Evolutionary conservation across 805 yeast species (phyloP), one percentile per base, ranked within the genome.

Genomic region (Spathaspora passalidarum): DNA sequence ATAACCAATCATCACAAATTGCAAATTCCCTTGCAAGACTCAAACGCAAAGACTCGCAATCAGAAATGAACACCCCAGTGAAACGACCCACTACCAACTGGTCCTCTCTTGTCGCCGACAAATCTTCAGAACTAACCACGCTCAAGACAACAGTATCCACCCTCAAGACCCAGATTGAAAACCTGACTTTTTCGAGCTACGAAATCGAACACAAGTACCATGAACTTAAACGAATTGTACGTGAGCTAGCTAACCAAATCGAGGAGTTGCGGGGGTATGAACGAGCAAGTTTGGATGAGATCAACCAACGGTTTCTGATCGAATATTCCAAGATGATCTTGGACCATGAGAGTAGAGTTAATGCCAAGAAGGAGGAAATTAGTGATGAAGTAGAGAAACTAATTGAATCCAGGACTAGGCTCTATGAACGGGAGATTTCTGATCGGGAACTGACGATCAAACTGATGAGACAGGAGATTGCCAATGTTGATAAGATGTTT

Each of bases 101-200:
- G 34, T 11, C 34, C 6, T 10, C 14, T 29, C 17, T 29, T 3
- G 34, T 29, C 7, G 13, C 34, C 16, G 34, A 29, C 7, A 29
- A 29, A 29, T 29, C 34, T 3, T 29, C 34, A 29, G 34, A 29
- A 29, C 14, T 29, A 29, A 29, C 34, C 16, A 29, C 34, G 16
- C 34, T 29, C 14, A 29, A 13, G 7, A 29, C 34, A 29, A 29
- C 13, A n/a, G 34, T 29, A 29, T 29, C 34, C 14, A 29, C 34
- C 5, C 16, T 62, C 7, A 66, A 67, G 45, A 73, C 77, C 0
- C 66, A 68, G 43, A 65, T 62, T 26, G 69, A 68, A 7, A 72
- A 38, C 51, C 72, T 20, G 68, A 68, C 23, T 64, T 59, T 42
- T 63, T 49, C 51, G 67, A 55, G 47, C 7, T 29, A 29, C 14